A percentile compares a stretch with the other conserved stretches of the same genome.
Conservation (phyloP, 257 asterid genomes). For the Osmanthus fragrans region DNA sequence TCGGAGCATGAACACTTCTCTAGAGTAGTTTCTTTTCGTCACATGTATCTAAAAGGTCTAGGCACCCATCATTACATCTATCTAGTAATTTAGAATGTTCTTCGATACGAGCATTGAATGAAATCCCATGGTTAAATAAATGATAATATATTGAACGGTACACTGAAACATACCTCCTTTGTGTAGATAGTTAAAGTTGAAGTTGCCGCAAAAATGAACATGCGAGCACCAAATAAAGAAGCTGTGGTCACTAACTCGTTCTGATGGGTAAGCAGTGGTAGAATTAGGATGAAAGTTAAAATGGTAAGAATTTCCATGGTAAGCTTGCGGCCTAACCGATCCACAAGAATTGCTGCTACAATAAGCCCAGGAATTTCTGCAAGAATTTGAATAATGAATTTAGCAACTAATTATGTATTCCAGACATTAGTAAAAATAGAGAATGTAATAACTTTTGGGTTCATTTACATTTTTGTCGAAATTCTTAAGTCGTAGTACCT, state of each 20-base stretch:
- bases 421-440: no score
- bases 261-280: conserved; percentile 4
- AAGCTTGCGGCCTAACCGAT: conserved; percentile 16
- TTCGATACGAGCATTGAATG: background rate
- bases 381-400: background rate
- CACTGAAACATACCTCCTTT: background rate
- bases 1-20: no score
- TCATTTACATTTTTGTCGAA: no score
- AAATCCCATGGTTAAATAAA: background rate
- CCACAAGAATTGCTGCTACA: conserved; percentile 14
- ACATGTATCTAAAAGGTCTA: background rate
- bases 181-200: background rate
- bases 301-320: conserved; percentile 10
- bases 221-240: conserved; percentile 16
- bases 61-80: conserved; percentile 7
- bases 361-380: conserved; percentile 22
- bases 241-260: conserved; percentile 7
- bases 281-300: background rate
- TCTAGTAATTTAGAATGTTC: no score
- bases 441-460: no score
- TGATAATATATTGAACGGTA: background rate
- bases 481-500: background rate
- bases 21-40: no score
- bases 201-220: conserved; percentile 12
- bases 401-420: background rate